Base-by-base conservation (phyloP, 495 filamentous ascomycete genomes). In the Oidiodendron maius region DNA sequence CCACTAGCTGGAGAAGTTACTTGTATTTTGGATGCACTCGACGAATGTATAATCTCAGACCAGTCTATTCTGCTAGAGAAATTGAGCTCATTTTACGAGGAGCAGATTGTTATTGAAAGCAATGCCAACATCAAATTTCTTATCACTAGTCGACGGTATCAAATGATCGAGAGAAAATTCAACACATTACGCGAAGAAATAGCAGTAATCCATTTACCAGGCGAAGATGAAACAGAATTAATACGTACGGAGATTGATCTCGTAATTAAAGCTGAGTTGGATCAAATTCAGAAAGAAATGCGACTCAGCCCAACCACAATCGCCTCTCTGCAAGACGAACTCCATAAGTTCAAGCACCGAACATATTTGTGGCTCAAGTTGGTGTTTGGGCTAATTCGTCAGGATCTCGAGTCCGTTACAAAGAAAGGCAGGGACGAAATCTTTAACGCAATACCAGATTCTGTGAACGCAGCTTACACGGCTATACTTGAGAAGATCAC, bases 21-120 rank as follows among this genome's bases (percentile, higher is more conserved):
- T 24, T 75, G 69, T 42, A 44, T 78, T 36, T 23, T 80, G 4
- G 75, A 80, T 57, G 72, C 73, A 4, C 54, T 79, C 1, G 67
- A 71, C 40, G 68, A 70, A 53, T 70, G 64, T 49, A 47, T 51
- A 40, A 42, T 52, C 3, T 11, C 15, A 13, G 48, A 13, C 39
- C 39, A 24, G 21, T 9, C 40, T 18, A 45, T 30, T 44, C 59
- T 28, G 28, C 50, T 21, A 4, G 26, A 40, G 46, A 40, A 16
- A 17, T 65, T 28, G 22, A 0, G 32, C 5, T 5, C 23, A 11
- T 36, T 46, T 18, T 41, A 47, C 15, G 8, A 17, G 6, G 10
- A 41, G 18, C 16, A 23, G 4, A 1, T 17, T 56, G 0, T 3
- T 20, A 12, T 50, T 53, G 52, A 46, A 53, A 3, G 21, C 56